A percentile compares a stretch with the other conserved stretches of the same genome.
phyloP scores from a whole-genome alignment of 176 grass and related monocot genomes.

The Triticum monococcum region DNA sequence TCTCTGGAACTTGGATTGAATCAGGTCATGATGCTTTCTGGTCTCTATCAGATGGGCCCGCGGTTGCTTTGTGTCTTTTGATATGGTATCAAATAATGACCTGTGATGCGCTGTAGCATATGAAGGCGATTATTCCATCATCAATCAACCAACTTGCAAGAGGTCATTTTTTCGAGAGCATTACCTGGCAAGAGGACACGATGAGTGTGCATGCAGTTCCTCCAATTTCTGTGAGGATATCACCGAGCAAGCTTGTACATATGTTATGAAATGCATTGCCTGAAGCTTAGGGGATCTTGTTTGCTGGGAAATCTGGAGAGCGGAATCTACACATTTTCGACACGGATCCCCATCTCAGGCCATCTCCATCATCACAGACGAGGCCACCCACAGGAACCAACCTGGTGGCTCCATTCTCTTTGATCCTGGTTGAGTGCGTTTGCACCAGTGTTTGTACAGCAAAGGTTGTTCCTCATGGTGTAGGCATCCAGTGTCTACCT shows the following conservation, averaged over 20 bases:
- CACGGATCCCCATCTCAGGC: not conserved
- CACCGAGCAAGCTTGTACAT: not conserved
- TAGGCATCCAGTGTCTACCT: not conserved
- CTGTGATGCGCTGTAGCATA: not conserved
- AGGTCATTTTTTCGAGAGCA: not conserved
- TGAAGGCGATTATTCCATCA: slow-evolving; percentile 5
- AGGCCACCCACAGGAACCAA: not conserved
- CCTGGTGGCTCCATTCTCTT: not conserved
- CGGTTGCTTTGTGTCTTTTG: slow-evolving; percentile 9
- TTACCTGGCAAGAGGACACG: not conserved
- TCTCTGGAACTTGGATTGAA: slow-evolving; percentile 15
- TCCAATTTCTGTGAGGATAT: not conserved
- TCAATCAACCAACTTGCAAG: not conserved
- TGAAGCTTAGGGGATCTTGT: not conserved
- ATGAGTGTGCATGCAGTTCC: not conserved
- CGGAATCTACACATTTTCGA: not conserved
- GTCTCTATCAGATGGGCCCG: not conserved
- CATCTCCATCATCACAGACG: not conserved
- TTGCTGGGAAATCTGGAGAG: not conserved
- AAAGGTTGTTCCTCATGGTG: not conserved
- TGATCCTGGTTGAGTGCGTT: not conserved
- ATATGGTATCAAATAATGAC: not conserved
- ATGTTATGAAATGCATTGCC: not conserved
- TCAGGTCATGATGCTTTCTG: not conserved
- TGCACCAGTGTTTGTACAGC: not conserved